These are phyloP conservation scores for Mortierella sp. DNA, from an alignment of 371 early-diverging fungal genomes.

Conservation along the genomic window DNA sequence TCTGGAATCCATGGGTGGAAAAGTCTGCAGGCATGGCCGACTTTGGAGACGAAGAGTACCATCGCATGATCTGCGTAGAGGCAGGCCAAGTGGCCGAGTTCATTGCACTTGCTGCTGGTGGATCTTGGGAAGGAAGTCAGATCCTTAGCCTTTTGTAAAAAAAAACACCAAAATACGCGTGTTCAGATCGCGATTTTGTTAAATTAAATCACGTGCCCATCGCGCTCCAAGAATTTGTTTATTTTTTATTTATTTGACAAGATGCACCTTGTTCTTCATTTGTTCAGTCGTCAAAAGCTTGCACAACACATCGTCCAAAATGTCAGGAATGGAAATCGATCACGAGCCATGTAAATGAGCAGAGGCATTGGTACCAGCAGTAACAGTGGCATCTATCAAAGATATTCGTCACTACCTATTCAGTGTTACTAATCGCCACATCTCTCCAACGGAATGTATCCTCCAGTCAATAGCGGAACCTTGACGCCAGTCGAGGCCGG, in stretches of 20 bases:
- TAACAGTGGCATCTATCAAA: not conserved
- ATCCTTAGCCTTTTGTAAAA: conserved; percentile 65
- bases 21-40: conserved; percentile 91
- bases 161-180: not conserved
- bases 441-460: not conserved
- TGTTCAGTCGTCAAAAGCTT: not conserved
- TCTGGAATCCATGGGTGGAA: conserved; percentile 98
- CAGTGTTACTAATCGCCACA: not conserved
- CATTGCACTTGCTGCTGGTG: conserved; percentile 73
- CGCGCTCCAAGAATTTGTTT: conserved; percentile 10
- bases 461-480: not conserved
- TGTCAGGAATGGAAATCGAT: conserved; percentile 44
- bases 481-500: conserved; percentile 26
- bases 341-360: conserved; percentile 16
- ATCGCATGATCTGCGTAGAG: conserved; percentile 91
- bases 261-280: not conserved
- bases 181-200: not conserved
- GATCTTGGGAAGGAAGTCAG: conserved; percentile 84
- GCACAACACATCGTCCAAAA: conserved; percentile 2
- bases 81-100: conserved; percentile 86
- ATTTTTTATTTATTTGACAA: not conserved
- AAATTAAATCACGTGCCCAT: conserved; percentile 18
- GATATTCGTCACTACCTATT: not conserved
- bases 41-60: conserved; percentile 87
- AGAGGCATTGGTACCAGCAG: not conserved